Evolutionary conservation across 352 stramenopile species (phyloP).

Genomic region (Phytopythium oedochilum): DNA sequence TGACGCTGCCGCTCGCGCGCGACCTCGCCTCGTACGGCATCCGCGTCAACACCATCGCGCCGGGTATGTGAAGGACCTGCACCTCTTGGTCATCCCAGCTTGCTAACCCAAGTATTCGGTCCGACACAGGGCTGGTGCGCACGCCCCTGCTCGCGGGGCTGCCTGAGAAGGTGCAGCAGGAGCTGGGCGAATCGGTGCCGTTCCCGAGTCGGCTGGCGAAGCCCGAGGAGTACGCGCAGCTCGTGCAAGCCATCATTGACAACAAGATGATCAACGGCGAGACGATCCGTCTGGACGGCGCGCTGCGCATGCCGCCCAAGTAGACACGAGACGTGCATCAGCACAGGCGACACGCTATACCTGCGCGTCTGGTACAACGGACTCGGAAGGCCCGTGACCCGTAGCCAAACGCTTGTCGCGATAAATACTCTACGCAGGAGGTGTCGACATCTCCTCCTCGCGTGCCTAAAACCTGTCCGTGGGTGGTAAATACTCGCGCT

Average conservation of each 20-base stretch:
- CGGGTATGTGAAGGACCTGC: constrained; percentile 55
- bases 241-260: constrained; percentile 94
- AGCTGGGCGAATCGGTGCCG: constrained; percentile 93
- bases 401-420: too few species aligned
- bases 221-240: constrained; percentile 93
- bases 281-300: constrained; percentile 96
- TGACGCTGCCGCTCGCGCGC: constrained; percentile 96
- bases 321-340: constrained; percentile 22
- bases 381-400: too few species aligned
- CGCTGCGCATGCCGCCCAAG: constrained; percentile 93
- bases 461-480: constrained; percentile 21
- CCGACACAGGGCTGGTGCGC: constrained; percentile 88
- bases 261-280: constrained; percentile 99
- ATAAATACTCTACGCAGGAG: too few species aligned
- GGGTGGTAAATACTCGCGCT: constrained; percentile 41
- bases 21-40: constrained; percentile 94
- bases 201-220: constrained; percentile 94
- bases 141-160: constrained; percentile 95
- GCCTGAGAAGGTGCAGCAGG: constrained; percentile 91
- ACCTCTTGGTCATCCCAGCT: too few species aligned
- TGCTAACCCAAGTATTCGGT: background rate
- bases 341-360: background rate
- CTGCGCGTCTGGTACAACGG: too few species aligned
- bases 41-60: constrained; percentile 96
- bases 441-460: background rate